Conservation (phyloP, 2,329 filamentous ascomycete species). For the Hypoxylon sp. region DNA sequence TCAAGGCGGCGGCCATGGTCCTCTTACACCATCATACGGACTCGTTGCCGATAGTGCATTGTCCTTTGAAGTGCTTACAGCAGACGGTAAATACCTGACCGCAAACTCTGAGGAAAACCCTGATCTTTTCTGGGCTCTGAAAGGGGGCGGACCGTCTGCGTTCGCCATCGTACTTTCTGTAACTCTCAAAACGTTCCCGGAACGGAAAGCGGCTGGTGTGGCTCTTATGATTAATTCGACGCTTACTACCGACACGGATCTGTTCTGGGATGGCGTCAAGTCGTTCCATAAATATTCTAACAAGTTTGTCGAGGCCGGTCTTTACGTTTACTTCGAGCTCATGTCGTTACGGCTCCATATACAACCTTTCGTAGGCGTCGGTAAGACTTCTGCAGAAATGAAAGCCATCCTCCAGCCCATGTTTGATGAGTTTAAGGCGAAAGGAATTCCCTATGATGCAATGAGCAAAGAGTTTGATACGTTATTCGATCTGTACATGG, state of each 20-base stretch:
- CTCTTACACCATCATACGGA: constrained; percentile 59
- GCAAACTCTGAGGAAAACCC: constrained; percentile 62
- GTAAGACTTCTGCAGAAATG: constrained; percentile 56
- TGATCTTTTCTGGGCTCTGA: constrained; percentile 72
- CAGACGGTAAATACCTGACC: constrained; percentile 60
- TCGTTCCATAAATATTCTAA: constrained; percentile 63
- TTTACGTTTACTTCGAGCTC: constrained; percentile 63
- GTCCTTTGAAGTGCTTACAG: constrained; percentile 63
- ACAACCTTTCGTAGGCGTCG: constrained; percentile 58
- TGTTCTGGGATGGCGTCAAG: constrained; percentile 65
- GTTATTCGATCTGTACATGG: constrained; percentile 57
- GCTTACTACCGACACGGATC: constrained; percentile 56
- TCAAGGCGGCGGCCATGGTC: constrained; percentile 69
- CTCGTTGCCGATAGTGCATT: constrained; percentile 65
- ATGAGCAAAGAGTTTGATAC: constrained; percentile 53
- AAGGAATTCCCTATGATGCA: constrained; percentile 52
- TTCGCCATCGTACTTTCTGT: constrained; percentile 68
- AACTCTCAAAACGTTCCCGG: constrained; percentile 67
- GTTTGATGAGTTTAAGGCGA: constrained; percentile 53
- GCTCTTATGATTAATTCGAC: constrained; percentile 58
- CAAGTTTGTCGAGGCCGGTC: constrained; percentile 59
- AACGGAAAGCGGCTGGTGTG: constrained; percentile 61
- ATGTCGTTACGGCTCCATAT: constrained; percentile 59
- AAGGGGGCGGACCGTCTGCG: constrained; percentile 67
- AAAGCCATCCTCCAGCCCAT: constrained; percentile 56